These are phyloP conservation scores for Camelina hispida DNA, from an alignment of 345 rosid species.

Conservation along the genomic window DNA sequence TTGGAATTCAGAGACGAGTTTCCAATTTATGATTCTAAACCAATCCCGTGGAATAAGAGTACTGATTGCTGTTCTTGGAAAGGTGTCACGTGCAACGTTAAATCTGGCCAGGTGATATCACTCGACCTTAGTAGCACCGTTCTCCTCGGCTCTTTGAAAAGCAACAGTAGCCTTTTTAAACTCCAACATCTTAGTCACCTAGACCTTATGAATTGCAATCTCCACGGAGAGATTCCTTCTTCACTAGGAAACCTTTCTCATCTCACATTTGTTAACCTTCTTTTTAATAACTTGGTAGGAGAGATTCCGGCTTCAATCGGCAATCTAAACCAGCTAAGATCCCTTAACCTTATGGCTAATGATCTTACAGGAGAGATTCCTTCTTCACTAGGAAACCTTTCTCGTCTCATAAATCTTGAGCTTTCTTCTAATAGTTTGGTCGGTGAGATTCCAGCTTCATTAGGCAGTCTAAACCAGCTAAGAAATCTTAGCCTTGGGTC, in stretches of 20 bases:
- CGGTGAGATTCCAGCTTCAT: not conserved
- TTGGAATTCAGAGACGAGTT: conserved; percentile 11
- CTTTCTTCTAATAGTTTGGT: not conserved
- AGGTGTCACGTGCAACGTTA: not conserved
- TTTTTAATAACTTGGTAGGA: too few species aligned
- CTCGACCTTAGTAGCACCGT: not conserved
- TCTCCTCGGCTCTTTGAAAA: not conserved
- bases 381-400: too few species aligned
- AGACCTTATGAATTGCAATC: not conserved
- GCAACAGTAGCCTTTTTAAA: conserved; percentile 10
- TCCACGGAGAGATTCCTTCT: conserved; percentile 28
- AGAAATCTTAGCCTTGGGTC: not conserved
- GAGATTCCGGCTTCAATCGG: too few species aligned
- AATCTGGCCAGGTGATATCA: conserved; percentile 23
- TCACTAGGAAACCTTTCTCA: conserved; percentile 33
- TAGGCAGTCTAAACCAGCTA: not conserved
- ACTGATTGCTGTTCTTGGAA: conserved; percentile 23
- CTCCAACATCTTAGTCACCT: conserved; percentile 23
- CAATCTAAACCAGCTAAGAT: too few species aligned
- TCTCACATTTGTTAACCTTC: not conserved
- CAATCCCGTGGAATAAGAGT: conserved; percentile 1
- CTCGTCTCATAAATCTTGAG: not conserved
- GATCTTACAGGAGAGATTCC: too few species aligned
- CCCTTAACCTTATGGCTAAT: too few species aligned
- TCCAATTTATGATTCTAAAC: not conserved